phyloP scores from a whole-genome alignment of 148 eudicot genomes.

The Rhododendron ovatum region DNA sequence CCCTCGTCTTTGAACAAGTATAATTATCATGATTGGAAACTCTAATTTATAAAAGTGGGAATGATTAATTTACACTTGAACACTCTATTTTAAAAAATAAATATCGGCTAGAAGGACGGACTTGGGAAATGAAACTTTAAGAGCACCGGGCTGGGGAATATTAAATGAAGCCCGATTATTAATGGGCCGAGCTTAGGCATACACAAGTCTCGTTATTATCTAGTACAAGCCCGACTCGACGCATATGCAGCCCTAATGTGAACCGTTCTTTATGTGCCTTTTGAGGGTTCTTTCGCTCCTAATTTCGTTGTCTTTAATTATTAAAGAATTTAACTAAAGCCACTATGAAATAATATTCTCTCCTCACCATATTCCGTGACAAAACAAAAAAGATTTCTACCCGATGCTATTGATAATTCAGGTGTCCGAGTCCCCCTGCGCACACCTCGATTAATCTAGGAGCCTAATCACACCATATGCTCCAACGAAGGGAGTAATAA shows the following conservation, averaged over 20 bases:
- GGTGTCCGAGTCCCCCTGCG: rapidly evolving
- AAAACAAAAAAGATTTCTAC: no score
- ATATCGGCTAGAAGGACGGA: neutral
- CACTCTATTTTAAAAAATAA: no score
- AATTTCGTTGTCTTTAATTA: neutral
- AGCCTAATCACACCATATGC: neutral
- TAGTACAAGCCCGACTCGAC: neutral
- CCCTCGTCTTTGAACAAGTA: no score
- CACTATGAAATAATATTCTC: neutral
- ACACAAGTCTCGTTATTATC: neutral
- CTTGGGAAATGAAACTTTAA: neutral
- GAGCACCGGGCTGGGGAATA: neutral
- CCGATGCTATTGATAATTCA: neutral
- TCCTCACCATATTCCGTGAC: neutral
- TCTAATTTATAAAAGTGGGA: no score
- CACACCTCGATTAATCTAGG: no score
- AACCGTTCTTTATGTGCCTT: neutral
- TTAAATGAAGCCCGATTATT: neutral
- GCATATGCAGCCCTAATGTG: no score
- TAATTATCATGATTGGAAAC: no score
- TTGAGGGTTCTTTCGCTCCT: neutral
- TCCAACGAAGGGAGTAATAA: neutral
- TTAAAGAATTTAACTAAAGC: neutral
- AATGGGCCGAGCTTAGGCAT: no score
- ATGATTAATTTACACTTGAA: neutral